Evolutionary conservation across 208 protist species (phyloP).

Genomic region (Acanthamoeba quina): DNA sequence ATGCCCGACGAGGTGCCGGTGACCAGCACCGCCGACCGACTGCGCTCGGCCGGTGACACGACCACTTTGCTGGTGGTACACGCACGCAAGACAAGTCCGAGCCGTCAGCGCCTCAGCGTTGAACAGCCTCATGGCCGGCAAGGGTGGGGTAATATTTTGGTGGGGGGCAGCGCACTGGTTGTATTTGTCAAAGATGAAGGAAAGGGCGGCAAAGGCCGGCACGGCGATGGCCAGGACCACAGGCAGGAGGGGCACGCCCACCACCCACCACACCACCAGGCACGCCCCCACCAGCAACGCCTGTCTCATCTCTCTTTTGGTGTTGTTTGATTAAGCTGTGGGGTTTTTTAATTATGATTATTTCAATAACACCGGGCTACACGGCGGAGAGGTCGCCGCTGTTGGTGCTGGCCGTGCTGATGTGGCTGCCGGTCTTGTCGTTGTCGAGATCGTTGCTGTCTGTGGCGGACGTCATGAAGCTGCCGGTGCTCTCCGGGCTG

Average conservation of each 20-base stretch:
- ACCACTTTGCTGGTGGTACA: neutral
- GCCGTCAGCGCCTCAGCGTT: no score
- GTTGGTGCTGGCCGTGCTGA: no score
- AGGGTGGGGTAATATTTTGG: neutral
- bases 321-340: no score
- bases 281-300: conserved; percentile 22
- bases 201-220: neutral
- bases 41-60: conserved; percentile 1
- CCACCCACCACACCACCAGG: conserved; percentile 19
- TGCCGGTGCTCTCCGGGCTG: no score
- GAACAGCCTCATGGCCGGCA: no score
- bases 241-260: conserved; percentile 16
- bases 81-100: neutral
- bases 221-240: neutral
- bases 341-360: no score
- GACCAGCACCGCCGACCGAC: conserved; percentile 4
- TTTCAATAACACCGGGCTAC: no score
- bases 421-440: no score
- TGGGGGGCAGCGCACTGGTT: neutral
- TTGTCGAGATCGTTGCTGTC: no score
- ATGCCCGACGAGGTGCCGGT: conserved; percentile 50
- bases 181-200: conserved; percentile 18
- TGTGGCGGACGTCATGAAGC: no score
- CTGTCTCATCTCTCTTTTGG: neutral
- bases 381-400: no score